Base-by-base conservation (phyloP, 108 stramenopile genomes). In the Seminavis robusta region DNA sequence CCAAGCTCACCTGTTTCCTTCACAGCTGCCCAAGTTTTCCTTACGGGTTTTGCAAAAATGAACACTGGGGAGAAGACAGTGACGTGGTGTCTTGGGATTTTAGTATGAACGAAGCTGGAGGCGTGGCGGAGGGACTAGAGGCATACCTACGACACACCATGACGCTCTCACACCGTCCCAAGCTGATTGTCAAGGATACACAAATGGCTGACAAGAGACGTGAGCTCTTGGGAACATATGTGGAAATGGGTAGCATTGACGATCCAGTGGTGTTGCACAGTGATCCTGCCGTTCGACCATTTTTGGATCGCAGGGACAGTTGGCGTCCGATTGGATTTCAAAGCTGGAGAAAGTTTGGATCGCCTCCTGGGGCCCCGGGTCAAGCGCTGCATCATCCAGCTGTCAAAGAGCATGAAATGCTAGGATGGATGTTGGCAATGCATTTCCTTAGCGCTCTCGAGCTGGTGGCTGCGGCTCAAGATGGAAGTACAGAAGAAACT, bases 71-170 rank as follows among this genome's bases (percentile, higher is more conserved):
- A 21, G n/a, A 15, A 4, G 23, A 51, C 11, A 64, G 69, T 1
- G 82, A 88, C 74, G 79, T 88, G 7, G 60, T 83, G 38, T 69
- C 69, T 27, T 88, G 86, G 86, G 86, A 88, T 69, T 88, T 59
- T 54, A 67, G 74, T 27, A 83, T 88, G 82, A 88, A 88, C 52
- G 83, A 84, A 60, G 67, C 71, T 11, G 63, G 61, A 11, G 74
- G 63, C 1, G 72, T 59, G 16, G n/a, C n/a, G n/a, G n/a, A n/a
- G n/a, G 78, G 74, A 4, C 42, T 88, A 43, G 81, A 83, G 38
- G 67, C 72, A 20, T 88, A 81, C 51, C 56, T 88, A 4, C 63
- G 82, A 27, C 74, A 81, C 15, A 45, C 55, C 16, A 28, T 71
- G 17, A 20, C 63, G 8, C 53, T 70, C 28, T 16, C 41, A 0